These are phyloP conservation scores for Rhexocercosporidium sp. DNA, from an alignment of 2,329 filamentous ascomycete species.

Conservation along the genomic window DNA sequence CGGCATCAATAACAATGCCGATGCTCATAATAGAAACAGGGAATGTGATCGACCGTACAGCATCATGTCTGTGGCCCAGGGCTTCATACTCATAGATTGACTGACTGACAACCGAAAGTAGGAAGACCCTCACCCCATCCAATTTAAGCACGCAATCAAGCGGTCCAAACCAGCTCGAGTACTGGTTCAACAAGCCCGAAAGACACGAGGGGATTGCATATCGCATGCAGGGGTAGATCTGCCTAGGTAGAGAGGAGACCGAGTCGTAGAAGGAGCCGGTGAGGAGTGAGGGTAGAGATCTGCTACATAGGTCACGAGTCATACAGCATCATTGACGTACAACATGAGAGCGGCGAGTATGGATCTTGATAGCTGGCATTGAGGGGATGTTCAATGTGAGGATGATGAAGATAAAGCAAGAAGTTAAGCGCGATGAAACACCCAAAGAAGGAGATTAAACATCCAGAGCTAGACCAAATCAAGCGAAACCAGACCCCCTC, in stretches of 20 bases:
- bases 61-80: neutral
- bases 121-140: neutral
- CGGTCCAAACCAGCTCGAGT: neutral
- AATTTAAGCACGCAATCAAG: neutral
- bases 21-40: neutral
- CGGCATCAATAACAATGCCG: neutral
- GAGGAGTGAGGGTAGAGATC: neutral
- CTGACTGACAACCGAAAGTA: neutral
- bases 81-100: too few relatives aligned
- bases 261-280: too few relatives aligned
- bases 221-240: constrained; percentile 5
- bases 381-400: neutral
- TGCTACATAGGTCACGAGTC: neutral
- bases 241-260: too few relatives aligned
- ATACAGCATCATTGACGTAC: too few relatives aligned
- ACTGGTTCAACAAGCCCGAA: neutral
- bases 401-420: neutral
- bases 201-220: constrained; percentile 13
- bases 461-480: neutral
- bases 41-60: neutral
- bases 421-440: neutral
- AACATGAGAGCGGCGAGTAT: neutral
- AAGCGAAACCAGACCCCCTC: neutral
- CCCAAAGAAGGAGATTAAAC: neutral
- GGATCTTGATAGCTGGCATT: neutral